Evolutionary conservation across 2,329 filamentous ascomycete genomes (phyloP), one percentile per base, ranked within the genome.

Genomic region (Penicillium sp.): DNA sequence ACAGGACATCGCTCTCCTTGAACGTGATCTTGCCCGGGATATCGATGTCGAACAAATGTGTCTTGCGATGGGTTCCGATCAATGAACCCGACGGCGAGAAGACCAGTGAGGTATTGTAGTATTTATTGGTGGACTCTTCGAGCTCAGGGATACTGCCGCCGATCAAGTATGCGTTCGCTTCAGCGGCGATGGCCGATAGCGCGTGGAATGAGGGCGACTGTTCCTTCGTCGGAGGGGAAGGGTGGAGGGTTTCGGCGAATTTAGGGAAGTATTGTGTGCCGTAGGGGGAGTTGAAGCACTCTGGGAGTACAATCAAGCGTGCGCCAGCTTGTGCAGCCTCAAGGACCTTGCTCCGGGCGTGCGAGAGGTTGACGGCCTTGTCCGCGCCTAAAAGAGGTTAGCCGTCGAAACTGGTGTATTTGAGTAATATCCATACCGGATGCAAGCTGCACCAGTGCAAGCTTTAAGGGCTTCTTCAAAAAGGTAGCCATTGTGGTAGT

Each of bases 231-330:
- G 92, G 91, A 27, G 91, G 90, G 3, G 87, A 88, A 1, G 91
- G 91, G 1, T 85, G 81, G n/a, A 98, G 87, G 1, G 86, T 88
- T 77, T 99, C 95, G 65, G 95, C 93, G 75, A 98, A 98, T 59
- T 87, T 85, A 53, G 93, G 89, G 78, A 99, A 99, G 81, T 88
- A 93, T 70, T 91, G 83, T 64, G 87, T 92, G 65, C 95, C 95
- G 77, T 99, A 99, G 9, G 95, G 95, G 43, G 90, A 96, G 81
- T 99, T 99, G 86, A 99, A 99, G 82, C 95, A 99, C 80, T 99
- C 95, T 35, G 95, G 95, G 19, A 99, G 85, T 33, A 98, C 91
- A 63, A 98, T 88, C 58, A 99, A 87, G 56, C 90, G 87, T 58
- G 93, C 91, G 65, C 93, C 93, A 3, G 79, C 79, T 26, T 80